Evolutionary conservation across 1,284 basidiomycete species (phyloP).

Genomic region (Ganoderma leucocontextum): DNA sequence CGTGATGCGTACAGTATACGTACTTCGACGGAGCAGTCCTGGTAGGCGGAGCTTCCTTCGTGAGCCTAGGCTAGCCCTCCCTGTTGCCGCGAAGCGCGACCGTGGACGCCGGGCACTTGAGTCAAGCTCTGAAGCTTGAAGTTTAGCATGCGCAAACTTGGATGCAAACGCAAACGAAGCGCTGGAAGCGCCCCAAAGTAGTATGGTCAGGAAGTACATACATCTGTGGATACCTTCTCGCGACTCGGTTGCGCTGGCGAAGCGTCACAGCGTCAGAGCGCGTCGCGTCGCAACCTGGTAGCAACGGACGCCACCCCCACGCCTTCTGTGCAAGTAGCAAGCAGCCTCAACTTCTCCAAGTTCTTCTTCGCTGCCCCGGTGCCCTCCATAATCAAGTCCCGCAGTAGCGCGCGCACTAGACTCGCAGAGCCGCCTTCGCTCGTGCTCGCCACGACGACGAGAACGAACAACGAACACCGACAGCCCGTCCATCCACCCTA

Average conservation of each 20-base stretch:
- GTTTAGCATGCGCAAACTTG: background rate
- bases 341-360: background rate
- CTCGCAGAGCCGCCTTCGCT: background rate
- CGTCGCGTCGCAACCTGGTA: conserved; percentile 3
- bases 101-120: background rate
- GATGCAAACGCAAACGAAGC: background rate
- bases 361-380: background rate
- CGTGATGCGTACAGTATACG: background rate
- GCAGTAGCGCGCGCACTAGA: background rate
- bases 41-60: background rate
- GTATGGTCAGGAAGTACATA: background rate
- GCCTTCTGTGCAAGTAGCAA: background rate
- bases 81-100: background rate
- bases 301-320: background rate
- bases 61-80: background rate
- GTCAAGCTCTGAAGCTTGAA: background rate
- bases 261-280: background rate
- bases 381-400: conserved; percentile 1
- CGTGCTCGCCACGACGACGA: background rate
- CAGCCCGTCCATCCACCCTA: background rate
- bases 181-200: background rate
- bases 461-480: background rate
- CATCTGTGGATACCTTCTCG: background rate
- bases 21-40: background rate
- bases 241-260: background rate